Percentiles rank a stretch among this genome's conserved stretches.
These are phyloP conservation scores for Gloeostereum incarnatum DNA, from an alignment of 768 basidiomycete species.

Conservation along the genomic window DNA sequence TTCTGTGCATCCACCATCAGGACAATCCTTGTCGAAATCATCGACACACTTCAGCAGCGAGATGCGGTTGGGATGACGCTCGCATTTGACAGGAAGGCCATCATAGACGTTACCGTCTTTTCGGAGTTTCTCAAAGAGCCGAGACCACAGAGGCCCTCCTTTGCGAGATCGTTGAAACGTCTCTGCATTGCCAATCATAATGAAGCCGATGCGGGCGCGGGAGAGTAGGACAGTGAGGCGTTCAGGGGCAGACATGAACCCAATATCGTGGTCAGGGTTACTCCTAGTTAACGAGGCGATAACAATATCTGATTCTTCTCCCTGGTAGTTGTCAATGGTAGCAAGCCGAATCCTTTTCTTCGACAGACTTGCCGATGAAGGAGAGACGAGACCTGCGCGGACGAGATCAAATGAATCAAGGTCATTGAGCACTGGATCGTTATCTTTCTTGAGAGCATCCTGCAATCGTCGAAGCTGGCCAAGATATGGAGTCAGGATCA, in stretches of 20 bases:
- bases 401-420: constrained; percentile 51
- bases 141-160: constrained; percentile 41
- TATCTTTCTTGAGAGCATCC: constrained; percentile 30
- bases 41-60: constrained; percentile 26
- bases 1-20: constrained; percentile 54
- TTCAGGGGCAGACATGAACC: constrained; percentile 65
- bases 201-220: constrained; percentile 53
- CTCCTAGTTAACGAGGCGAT: constrained; percentile 53
- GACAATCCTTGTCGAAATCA: constrained; percentile 42
- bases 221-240: constrained; percentile 66
- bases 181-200: constrained; percentile 54
- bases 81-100: constrained; percentile 52
- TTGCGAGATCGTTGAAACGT: constrained; percentile 48
- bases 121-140: constrained; percentile 35
- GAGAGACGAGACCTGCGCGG: constrained; percentile 41
- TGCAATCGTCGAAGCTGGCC: constrained; percentile 51
- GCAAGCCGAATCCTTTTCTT: constrained; percentile 47
- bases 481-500: constrained; percentile 61
- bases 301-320: constrained; percentile 67
- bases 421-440: constrained; percentile 56
- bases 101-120: constrained; percentile 37
- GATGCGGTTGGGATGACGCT: constrained; percentile 37
- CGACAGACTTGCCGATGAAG: constrained; percentile 23
- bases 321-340: constrained; percentile 73
- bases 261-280: constrained; percentile 45